Evolutionary conservation across 257 asterid species (phyloP), one percentile per base, ranked within the genome.

Genomic region (Thymus mandschuricus): DNA sequence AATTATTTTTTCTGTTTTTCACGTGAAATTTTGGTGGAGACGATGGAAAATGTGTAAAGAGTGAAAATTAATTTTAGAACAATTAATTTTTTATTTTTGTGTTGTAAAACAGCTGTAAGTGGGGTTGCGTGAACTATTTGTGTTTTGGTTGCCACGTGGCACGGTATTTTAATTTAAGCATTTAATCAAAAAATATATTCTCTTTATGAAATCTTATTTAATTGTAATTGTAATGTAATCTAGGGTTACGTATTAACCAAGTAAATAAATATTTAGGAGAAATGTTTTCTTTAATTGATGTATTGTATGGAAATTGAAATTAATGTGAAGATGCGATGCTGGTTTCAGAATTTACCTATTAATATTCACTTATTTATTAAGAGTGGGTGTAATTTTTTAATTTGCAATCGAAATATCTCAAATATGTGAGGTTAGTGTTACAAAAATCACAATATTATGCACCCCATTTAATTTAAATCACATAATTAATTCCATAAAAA

Each of bases 71-170:
- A 21, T 5, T 7, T 11, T 1, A 38, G 8, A 13, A 34, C 0
- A 69, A 57, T 55, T 5, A 5, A 15, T 5, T 44, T 40, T 10
- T 0, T 52, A 4, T 38, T 38, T 38, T 5, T 38, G 38, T 34
- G 4, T 34, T 58, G 48, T 43, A 41, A 60, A 56, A 69, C 48
- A 48, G 64, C 29, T 71, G 65, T 21, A 46, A 46, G 51, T 56
- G 66, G 76, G 44, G 58, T 40, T 72, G 60, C 78, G 71, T 78
- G 78, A 56, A 48, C 56, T 49, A 28, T 8, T 52, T 72, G 63
- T 13, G 46, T 1, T 33, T 67, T 49, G 56, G 46, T 64, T 57
- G 38, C 49, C 55, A 38, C 68, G 65, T 30, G 31, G 4, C 30
- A 28, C 21, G 7, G 41, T 4, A 38, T 38, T 38, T 45, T 11